These are phyloP conservation scores for Nissolia schottii DNA, from an alignment of 306 rosid species.

Conservation along the genomic window DNA sequence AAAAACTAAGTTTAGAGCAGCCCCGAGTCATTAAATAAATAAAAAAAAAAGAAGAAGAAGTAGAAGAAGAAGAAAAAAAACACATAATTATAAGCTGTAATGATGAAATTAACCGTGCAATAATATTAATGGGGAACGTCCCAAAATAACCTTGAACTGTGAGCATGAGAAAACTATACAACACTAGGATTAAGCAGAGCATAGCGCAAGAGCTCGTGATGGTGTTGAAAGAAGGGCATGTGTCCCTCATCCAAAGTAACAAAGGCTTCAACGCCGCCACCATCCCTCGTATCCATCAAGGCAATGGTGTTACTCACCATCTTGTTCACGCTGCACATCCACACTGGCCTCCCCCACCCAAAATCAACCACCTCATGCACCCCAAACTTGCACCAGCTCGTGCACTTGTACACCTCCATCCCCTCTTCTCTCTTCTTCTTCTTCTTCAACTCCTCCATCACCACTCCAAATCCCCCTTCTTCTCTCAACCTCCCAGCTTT, in stretches of 20 bases:
- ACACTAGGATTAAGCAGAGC: constrained; percentile 25
- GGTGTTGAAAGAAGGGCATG: background rate
- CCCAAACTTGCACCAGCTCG: constrained; percentile 46
- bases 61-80: no score
- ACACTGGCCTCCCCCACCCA: constrained; percentile 44
- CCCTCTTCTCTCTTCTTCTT: background rate
- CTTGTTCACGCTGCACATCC: constrained; percentile 38
- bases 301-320: constrained; percentile 31
- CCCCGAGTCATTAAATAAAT: no score
- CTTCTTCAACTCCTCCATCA: constrained; percentile 38
- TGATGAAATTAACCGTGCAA: background rate
- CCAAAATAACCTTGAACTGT: no score
- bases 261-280: constrained; percentile 36
- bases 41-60: no score
- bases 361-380: constrained; percentile 25
- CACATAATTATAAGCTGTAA: no score
- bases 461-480: constrained; percentile 25
- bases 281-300: constrained; percentile 38
- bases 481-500: constrained; percentile 25
- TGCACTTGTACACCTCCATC: constrained; percentile 25
- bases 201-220: constrained; percentile 6
- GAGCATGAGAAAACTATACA: no score
- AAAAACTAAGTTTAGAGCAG: no score
- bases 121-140: no score
- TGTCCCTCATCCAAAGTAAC: constrained; percentile 24